Conservation (phyloP, 78 protist species). For the Paratrimastix pyriformis region DNA sequence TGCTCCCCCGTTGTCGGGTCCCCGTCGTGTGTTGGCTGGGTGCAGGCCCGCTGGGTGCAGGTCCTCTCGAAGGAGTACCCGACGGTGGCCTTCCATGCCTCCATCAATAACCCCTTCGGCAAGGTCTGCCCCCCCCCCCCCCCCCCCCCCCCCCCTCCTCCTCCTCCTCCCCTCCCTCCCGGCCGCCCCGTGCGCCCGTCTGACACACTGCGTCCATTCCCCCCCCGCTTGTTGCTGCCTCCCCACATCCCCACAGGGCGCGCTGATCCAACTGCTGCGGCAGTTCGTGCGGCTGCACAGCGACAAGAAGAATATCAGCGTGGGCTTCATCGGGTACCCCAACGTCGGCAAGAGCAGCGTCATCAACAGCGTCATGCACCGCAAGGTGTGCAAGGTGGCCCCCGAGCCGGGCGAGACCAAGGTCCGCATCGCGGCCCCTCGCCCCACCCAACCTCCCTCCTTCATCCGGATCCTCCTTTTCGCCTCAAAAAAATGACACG, state of each 20-base stretch:
- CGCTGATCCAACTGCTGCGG: conserved; percentile 51
- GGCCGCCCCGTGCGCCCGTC: too few species aligned
- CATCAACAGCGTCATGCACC: conserved; percentile 85
- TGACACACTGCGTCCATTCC: too few species aligned
- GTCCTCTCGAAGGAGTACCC: conserved; percentile 79
- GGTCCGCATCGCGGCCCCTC: too few species aligned
- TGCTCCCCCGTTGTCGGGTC: not conserved
- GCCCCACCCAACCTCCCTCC: too few species aligned
- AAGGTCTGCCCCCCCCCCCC: too few species aligned
- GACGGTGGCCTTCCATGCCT: conserved; percentile 96
- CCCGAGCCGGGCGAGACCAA: conserved; percentile 99
- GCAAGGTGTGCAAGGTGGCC: conserved; percentile 84
- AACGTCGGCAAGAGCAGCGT: conserved; percentile 92
- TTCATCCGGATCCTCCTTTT: not conserved
- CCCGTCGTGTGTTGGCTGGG: too few species aligned
- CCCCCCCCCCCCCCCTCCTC: too few species aligned
- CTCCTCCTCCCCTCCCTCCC: too few species aligned
- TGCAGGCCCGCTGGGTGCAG: conserved; percentile 72
- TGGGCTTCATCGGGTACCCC: conserved; percentile 87
- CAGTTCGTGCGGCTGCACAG: conserved; percentile 77
- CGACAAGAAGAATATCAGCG: conserved; percentile 80
- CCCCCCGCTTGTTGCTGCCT: too few species aligned
- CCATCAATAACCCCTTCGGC: conserved; percentile 91
- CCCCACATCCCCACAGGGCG: too few species aligned
- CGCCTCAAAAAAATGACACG: not conserved